These are phyloP conservation scores for Fusarium setosum DNA, from an alignment of 2,329 filamentous ascomycete genomes.

Conservation along the genomic window DNA sequence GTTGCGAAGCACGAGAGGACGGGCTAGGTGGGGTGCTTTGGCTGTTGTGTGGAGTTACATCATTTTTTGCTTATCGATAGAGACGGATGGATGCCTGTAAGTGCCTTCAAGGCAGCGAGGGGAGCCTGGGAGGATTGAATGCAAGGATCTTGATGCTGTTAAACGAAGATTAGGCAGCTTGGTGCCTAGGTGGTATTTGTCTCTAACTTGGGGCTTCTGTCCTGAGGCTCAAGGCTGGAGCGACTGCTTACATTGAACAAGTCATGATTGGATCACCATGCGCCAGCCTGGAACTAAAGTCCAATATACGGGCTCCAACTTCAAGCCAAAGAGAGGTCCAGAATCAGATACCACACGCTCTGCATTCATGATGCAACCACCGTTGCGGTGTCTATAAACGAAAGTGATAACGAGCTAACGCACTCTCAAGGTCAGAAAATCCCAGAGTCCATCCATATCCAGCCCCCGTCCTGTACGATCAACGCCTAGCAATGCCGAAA, in stretches of 20 bases:
- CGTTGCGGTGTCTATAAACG: constrained; percentile 36
- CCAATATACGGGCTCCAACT: background rate
- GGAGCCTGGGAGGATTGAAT: background rate
- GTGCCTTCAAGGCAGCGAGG: constrained; percentile 21
- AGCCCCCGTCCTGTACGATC: constrained; percentile 33
- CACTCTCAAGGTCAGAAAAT: constrained; percentile 27
- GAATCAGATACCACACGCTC: background rate
- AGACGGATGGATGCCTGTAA: constrained; percentile 17
- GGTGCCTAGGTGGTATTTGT: too few species aligned
- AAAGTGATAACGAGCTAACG: constrained; percentile 37
- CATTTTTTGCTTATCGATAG: constrained; percentile 42
- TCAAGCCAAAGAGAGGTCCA: background rate
- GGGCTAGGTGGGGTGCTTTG: constrained; percentile 32
- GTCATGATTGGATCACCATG: background rate
- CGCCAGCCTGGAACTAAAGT: background rate
- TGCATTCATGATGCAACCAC: background rate
- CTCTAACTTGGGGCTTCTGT: too few species aligned
- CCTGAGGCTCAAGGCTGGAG: too few species aligned
- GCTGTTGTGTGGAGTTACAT: constrained; percentile 35
- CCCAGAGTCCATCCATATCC: constrained; percentile 19
- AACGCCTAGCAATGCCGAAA: constrained; percentile 52
- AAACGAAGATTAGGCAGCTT: too few species aligned
- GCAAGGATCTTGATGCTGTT: too few species aligned
- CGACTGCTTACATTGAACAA: background rate
- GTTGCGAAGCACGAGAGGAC: constrained; percentile 15